Base-by-base conservation (phyloP, 2,329 filamentous ascomycete species). In the Metarhizium album region DNA sequence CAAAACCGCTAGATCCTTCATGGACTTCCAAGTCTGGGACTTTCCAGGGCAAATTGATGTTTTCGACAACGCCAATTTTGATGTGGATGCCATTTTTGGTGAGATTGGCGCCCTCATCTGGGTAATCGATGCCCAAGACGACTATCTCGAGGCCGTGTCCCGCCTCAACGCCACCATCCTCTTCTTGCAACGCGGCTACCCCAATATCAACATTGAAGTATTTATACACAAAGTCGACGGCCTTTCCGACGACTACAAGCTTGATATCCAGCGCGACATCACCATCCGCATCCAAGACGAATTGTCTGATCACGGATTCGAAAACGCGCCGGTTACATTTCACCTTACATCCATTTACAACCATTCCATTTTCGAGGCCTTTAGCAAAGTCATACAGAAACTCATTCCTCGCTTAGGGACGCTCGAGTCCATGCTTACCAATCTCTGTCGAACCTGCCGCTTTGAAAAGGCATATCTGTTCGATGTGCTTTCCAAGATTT, bases 201-300 rank as follows among this genome's bases (percentile, higher is more conserved):
- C 91, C 2, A 85, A 88, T 63, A 93, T 97, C 70, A 95, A 96
- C 67, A 87, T 98, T 57, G 91, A 97, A 65, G 91, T 98, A 47
- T 97, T 98, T 68, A 95, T 98, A 60, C 93, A 98, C 77, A 98
- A 98, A 68, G 91, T 96, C 33, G 93, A 98, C 64, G 91, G 90
- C n/a, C 76, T 98, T 16, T 93, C 88, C 27, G 93, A 97, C 58
- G 93, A 98, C 67, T 97, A 93, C 74, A 90, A 93, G 64, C 83
- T 90, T 52, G 93, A 98, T 62, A 95, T 94, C 18, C 93, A 95
- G 71, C 86, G 93, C 53, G 93, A 98, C 68, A 95, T 98, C 56
- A 90, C 90, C 48, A 94, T 97, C 65, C 84, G 90, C 38, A 95
- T 97, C 55, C 90, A 95, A 61, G 93, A 98, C 65, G 93, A 98